These are phyloP conservation scores for Dillenia turbinata DNA, from an alignment of 164 flowering plant species.

Conservation along the genomic window DNA sequence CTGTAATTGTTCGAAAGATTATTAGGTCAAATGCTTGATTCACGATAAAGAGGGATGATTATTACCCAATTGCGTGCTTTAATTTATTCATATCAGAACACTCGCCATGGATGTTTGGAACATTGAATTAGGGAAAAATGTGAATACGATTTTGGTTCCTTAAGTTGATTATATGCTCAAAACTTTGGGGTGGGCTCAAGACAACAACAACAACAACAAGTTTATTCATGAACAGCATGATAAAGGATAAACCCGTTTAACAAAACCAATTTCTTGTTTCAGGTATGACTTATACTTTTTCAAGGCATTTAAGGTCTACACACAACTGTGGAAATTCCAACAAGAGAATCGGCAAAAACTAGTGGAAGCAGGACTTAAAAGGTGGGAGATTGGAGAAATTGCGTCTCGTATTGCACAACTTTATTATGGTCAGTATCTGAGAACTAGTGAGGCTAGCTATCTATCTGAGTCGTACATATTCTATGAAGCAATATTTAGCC, in stretches of 20 bases:
- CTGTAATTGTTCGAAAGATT: not conserved
- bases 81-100: too few relatives aligned
- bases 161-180: too few relatives aligned
- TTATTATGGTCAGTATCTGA: conserved; percentile 78
- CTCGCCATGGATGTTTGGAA: too few relatives aligned
- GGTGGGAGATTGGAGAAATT: conserved; percentile 97
- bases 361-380: conserved; percentile 80
- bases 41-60: too few relatives aligned
- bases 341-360: conserved; percentile 86
- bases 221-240: not conserved
- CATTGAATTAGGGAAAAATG: too few relatives aligned
- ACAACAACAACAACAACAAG: too few relatives aligned
- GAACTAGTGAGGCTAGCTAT: conserved; percentile 76
- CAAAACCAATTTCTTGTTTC: conserved; percentile 4
- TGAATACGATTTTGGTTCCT: too few relatives aligned
- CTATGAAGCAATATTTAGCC: conserved; percentile 74
- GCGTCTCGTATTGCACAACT: conserved; percentile 94
- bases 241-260: not conserved
- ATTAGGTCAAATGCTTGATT: not conserved
- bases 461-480: conserved; percentile 75
- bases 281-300: conserved; percentile 79
- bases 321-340: conserved; percentile 90
- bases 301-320: conserved; percentile 86
- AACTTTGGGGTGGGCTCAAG: too few relatives aligned
- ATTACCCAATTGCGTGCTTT: too few relatives aligned